These are phyloP conservation scores for Cryptococcus sp. DNA, from an alignment of 1,284 basidiomycete species.

Conservation along the genomic window DNA sequence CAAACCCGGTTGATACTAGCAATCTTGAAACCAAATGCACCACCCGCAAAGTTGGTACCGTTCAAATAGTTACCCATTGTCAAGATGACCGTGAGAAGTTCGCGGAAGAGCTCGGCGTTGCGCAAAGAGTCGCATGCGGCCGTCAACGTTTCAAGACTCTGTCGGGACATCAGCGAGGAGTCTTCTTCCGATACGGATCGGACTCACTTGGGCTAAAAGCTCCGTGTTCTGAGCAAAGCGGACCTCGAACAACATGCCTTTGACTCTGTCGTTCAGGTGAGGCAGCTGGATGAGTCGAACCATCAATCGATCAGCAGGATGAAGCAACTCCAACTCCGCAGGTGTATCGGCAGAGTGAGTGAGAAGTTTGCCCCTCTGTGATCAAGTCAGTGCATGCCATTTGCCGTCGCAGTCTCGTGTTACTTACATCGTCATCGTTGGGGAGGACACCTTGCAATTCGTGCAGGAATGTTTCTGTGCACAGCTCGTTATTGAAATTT, in stretches of 20 bases:
- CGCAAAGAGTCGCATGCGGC: slow-evolving; percentile 75
- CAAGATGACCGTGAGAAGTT: slow-evolving; percentile 73
- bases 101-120: slow-evolving; percentile 79
- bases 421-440: slow-evolving; percentile 77
- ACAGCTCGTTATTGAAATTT: slow-evolving; percentile 79
- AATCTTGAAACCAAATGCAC: slow-evolving; percentile 95
- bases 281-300: slow-evolving; percentile 96
- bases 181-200: not conserved
- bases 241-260: slow-evolving; percentile 89
- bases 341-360: slow-evolving; percentile 69
- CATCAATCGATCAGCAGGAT: slow-evolving; percentile 94
- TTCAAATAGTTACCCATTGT: slow-evolving; percentile 99
- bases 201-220: slow-evolving; percentile 58
- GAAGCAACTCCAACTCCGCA: slow-evolving; percentile 84
- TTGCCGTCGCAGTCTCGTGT: not conserved
- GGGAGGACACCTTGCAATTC: slow-evolving; percentile 84
- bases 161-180: slow-evolving; percentile 14
- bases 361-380: slow-evolving; percentile 82
- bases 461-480: slow-evolving; percentile 81
- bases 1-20: slow-evolving; percentile 93
- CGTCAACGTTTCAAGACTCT: slow-evolving; percentile 78
- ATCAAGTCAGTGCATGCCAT: slow-evolving; percentile 7
- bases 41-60: slow-evolving; percentile 92
- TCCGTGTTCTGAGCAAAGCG: slow-evolving; percentile 79
- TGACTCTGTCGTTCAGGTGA: slow-evolving; percentile 83